Evolutionary conservation across 1,284 basidiomycete species (phyloP).

Genomic region (Puccinia triticina): DNA sequence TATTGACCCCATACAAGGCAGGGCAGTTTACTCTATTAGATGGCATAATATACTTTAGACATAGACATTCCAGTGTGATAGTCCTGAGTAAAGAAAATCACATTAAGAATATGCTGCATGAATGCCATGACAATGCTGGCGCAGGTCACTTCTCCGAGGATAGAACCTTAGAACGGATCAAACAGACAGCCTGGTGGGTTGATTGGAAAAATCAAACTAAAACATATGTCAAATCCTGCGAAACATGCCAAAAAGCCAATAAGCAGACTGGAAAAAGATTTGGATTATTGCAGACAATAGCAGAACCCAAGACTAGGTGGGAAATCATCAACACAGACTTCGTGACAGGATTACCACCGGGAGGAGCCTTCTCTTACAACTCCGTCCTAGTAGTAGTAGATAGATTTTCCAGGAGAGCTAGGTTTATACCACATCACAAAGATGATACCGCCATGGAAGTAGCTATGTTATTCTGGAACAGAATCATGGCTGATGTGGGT

Average conservation of each 20-base stretch:
- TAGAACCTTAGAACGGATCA: not conserved
- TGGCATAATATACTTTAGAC: not conserved
- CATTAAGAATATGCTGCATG: not conserved
- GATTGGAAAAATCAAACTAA: not conserved
- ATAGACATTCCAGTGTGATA: not conserved
- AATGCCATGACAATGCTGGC: not conserved
- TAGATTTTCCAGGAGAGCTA: not conserved
- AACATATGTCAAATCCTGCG: not conserved
- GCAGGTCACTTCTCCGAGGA: not conserved
- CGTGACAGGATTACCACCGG: constrained; percentile 13
- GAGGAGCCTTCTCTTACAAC: not conserved
- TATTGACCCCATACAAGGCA: not conserved
- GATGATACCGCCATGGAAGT: constrained; percentile 5
- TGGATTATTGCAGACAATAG: no score
- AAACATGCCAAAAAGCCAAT: constrained; percentile 4
- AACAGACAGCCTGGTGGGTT: constrained; percentile 21
- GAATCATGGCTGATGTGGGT: constrained; percentile 55
- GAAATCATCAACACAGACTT: constrained; percentile 16
- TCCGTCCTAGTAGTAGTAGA: constrained; percentile 25
- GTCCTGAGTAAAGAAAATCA: not conserved
- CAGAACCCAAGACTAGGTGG: no score
- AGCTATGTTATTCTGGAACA: constrained; percentile 9
- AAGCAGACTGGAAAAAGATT: no score
- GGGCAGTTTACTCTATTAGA: not conserved
- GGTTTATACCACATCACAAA: constrained; percentile 13